Conservation (phyloP, 2,329 filamentous ascomycete genomes). For the Leptographium wingfieldii region DNA sequence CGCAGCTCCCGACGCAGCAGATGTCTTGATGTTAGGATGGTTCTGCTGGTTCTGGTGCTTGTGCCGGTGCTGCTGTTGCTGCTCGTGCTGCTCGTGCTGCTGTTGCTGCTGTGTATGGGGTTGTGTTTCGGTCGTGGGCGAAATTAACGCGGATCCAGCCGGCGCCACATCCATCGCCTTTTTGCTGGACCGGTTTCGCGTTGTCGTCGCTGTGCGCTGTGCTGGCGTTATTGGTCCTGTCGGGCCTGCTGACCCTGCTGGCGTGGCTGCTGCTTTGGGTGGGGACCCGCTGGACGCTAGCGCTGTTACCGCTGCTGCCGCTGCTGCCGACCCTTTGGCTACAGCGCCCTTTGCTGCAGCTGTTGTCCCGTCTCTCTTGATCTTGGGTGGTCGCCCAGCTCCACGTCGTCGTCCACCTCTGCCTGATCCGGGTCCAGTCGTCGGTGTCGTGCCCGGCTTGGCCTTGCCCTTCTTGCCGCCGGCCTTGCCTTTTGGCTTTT, state of each 20-base stretch:
- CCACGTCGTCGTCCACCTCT: conserved; percentile 10
- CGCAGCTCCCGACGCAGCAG: conserved; percentile 1
- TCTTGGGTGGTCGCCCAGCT: conserved; percentile 10
- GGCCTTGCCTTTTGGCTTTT: neutral
- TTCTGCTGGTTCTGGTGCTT: neutral
- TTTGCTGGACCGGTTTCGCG: conserved; percentile 12
- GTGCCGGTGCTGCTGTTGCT: neutral
- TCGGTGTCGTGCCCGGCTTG: neutral
- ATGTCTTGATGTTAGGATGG: neutral
- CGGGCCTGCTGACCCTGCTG: conserved; percentile 1
- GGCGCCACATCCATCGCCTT: neutral
- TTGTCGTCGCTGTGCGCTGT: neutral
- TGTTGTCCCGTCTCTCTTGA: neutral
- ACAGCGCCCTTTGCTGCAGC: neutral
- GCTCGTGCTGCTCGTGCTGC: neutral
- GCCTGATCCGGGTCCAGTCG: conserved; percentile 5
- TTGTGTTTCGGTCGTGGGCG: conserved; percentile 7
- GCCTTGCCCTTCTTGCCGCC: neutral
- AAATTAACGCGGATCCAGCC: conserved; percentile 8
- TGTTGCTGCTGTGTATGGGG: neutral
- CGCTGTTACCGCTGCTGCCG: conserved; percentile 5
- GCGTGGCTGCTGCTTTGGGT: conserved; percentile 5
- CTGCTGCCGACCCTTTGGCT: neutral
- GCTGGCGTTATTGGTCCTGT: neutral
- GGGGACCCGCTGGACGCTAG: conserved; percentile 7